Base-by-base conservation (phyloP, 768 basidiomycete species). In the Lactifluus hygrophoroides region DNA sequence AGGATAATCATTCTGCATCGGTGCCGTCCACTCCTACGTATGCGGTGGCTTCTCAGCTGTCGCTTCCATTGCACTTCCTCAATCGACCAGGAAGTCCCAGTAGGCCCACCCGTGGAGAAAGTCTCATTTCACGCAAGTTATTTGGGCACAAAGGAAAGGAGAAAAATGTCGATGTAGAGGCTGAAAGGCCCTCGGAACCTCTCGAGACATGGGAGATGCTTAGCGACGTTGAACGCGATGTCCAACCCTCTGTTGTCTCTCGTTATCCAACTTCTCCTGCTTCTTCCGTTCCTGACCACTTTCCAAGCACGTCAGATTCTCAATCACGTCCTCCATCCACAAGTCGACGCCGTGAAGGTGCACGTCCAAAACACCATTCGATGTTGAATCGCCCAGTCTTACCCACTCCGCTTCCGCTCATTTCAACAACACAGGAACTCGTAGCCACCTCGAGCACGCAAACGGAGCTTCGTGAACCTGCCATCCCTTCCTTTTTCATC, bases 81-180 rank as follows among this genome's bases (percentile, higher is more conserved):
- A 62, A 19, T 27, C 62, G 44, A 21, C 61, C 61, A 7, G 54
- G 40, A 43, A 59, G 57, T 21, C 64, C 64, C 5, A 56, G 38
- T 45, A 50, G 32, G 35, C 46, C 57, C 16, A 46, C 54, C 19
- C 63, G 63, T 38, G 49, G 54, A 16, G 63, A 64, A 44, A 48
- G 57, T 32, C 54, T 55, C 35, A 55, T 58, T 8, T 38, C 57
- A 14, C 51, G 64, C 54, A 63, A 54, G 37, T 6, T 64, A n/a
- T 64, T 64, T 45, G 61, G 64, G 4, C 35, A 63, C 43, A 62
- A 59, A 14, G 63, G 63, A 25, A 64, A 64, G 54, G 61, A 63
- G 3, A 64, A 37, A 32, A 47, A 21, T 37, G 17, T 38, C 16
- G 59, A 63, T 13, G n/a, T 44, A 23, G 44, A 38, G 37, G 11